phyloP scores from a whole-genome alignment of 257 asterid genomes.

The Cynanchum wilfordii region DNA sequence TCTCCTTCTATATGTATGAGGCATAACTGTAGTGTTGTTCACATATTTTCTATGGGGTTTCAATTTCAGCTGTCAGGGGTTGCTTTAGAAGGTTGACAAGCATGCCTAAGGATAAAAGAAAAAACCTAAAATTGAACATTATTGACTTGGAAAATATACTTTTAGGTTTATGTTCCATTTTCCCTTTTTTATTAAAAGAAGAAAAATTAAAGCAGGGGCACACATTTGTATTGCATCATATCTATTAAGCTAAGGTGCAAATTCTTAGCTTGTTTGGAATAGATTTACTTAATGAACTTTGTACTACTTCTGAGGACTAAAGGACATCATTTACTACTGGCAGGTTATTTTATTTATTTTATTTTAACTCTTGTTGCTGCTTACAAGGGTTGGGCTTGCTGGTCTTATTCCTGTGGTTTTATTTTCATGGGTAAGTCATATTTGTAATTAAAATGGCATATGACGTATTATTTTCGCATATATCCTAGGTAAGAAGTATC shows the following conservation, averaged over 20 bases:
- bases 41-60: too few relatives aligned
- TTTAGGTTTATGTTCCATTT: too few relatives aligned
- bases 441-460: not conserved
- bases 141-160: not conserved
- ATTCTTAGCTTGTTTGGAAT: not conserved
- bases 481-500: slow-evolving; percentile 17
- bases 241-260: not conserved
- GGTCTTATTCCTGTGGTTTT: slow-evolving; percentile 90
- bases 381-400: slow-evolving; percentile 82
- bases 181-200: too few relatives aligned
- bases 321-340: slow-evolving; percentile 23
- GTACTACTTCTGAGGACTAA: not conserved
- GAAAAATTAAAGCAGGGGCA: not conserved
- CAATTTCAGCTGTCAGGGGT: too few relatives aligned
- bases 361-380: slow-evolving; percentile 73
- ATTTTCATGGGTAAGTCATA: slow-evolving; percentile 59
- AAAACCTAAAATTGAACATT: not conserved
- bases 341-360: slow-evolving; percentile 87
- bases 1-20: not conserved
- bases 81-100: not conserved
- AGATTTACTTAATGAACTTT: not conserved
- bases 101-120: not conserved
- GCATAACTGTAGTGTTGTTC: too few relatives aligned
- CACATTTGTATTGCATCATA: not conserved
- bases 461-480: slow-evolving; percentile 5